Evolutionary conservation across 2,329 filamentous ascomycete species (phyloP).

Genomic region (Fusarium oligoseptatum): DNA sequence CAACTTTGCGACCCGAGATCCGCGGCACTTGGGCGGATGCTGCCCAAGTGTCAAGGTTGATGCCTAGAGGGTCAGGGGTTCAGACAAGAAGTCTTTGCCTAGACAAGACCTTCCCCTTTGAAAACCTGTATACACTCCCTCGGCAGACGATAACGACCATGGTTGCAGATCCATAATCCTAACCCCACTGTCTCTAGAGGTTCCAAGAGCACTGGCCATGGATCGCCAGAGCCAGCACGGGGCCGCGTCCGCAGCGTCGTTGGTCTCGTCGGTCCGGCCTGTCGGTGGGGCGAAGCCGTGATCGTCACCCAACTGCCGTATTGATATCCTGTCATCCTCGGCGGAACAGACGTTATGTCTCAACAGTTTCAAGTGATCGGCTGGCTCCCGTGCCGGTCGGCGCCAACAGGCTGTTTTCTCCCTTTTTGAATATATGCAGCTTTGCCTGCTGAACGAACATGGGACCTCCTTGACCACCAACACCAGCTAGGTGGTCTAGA

Average conservation of each 20-base stretch:
- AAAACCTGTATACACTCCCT: background rate
- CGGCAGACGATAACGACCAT: background rate
- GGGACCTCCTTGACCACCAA: conserved; percentile 3
- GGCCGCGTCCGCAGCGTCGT: background rate
- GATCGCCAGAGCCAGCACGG: background rate
- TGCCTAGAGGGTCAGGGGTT: background rate
- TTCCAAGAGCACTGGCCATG: background rate
- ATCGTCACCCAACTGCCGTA: background rate
- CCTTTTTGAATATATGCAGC: conserved; percentile 19
- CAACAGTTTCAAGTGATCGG: conserved; percentile 14
- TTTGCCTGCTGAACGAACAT: conserved; percentile 6
- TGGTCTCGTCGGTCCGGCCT: background rate
- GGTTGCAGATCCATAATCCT: conserved; percentile 9
- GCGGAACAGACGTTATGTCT: conserved; percentile 5
- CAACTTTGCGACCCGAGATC: background rate
- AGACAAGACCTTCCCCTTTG: background rate
- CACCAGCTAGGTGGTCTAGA: conserved; percentile 10
- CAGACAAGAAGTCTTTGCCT: background rate
- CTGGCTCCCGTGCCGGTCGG: background rate
- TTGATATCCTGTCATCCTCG: conserved; percentile 3
- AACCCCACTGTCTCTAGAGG: background rate
- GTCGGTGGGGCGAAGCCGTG: conserved; percentile 4
- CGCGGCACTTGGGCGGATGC: background rate
- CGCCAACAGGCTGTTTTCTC: background rate
- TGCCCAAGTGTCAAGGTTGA: background rate